Percentiles rank a stretch among this genome's conserved stretches.
Evolutionary conservation across 176 grass and related monocot species (phyloP).

Genomic region (Coix lacrymajobi): DNA sequence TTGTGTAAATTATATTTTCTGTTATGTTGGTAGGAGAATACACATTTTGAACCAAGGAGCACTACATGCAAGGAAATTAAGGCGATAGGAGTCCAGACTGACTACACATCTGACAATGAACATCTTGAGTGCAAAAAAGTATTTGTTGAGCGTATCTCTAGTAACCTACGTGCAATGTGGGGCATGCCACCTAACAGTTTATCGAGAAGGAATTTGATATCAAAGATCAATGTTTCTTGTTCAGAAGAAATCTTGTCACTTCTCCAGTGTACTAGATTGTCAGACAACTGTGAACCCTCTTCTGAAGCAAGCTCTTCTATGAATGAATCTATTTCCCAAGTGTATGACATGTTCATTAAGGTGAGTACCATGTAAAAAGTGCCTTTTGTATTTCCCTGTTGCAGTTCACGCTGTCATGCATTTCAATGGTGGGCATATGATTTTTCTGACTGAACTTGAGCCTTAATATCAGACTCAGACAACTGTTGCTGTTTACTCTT

Average conservation of each 20-base stretch:
- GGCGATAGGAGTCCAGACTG: constrained; percentile 51
- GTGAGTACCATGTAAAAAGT: constrained; percentile 28
- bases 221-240: constrained; percentile 63
- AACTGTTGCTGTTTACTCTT: not conserved
- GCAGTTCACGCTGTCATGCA: not conserved
- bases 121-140: constrained; percentile 33
- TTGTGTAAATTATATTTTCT: constrained; percentile 18
- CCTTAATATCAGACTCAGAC: constrained; percentile 6
- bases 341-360: constrained; percentile 62
- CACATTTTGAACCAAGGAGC: constrained; percentile 15
- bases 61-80: constrained; percentile 20
- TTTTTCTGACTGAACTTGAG: not conserved
- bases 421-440: not conserved
- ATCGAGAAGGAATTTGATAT: constrained; percentile 37
- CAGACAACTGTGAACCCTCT: constrained; percentile 39
- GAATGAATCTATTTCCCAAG: constrained; percentile 34
- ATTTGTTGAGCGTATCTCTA: constrained; percentile 39
- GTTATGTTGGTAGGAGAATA: constrained; percentile 28
- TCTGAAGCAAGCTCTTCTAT: constrained; percentile 29
- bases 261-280: constrained; percentile 37
- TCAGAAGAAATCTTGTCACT: constrained; percentile 66
- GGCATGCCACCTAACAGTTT: constrained; percentile 38
- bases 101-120: constrained; percentile 23
- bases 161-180: constrained; percentile 54
- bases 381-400: not conserved